A percentile compares a stretch with the other conserved stretches of the same genome.
These are phyloP conservation scores for Apiospora phragmitis DNA, from an alignment of 2,329 filamentous ascomycete species.

Conservation along the genomic window DNA sequence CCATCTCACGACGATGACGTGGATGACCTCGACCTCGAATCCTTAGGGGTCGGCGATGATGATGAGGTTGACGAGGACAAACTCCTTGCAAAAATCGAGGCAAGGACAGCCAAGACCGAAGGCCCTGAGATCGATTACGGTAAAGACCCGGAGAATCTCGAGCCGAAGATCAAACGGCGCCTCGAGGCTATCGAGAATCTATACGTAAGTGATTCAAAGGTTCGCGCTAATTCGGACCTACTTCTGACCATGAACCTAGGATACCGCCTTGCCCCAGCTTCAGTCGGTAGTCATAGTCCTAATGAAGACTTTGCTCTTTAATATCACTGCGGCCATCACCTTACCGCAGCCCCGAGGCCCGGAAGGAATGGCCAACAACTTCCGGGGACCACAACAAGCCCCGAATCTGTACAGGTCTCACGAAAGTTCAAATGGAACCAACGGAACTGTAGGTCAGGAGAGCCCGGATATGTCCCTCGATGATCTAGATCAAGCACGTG, in stretches of 20 bases:
- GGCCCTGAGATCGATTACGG: slow-evolving; percentile 49
- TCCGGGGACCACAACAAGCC: slow-evolving; percentile 41
- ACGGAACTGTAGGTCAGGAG: slow-evolving; percentile 35
- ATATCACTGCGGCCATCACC: slow-evolving; percentile 81
- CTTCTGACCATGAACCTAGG: slow-evolving; percentile 46
- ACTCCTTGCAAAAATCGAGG: slow-evolving; percentile 41
- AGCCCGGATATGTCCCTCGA: slow-evolving; percentile 60
- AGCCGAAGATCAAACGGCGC: slow-evolving; percentile 60
- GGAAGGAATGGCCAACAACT: slow-evolving; percentile 31
- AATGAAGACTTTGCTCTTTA: slow-evolving; percentile 82
- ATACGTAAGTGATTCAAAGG: slow-evolving; percentile 64
- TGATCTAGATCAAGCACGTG: slow-evolving; percentile 78
- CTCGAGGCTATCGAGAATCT: slow-evolving; percentile 79
- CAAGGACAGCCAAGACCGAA: slow-evolving; percentile 41
- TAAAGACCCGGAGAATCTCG: slow-evolving; percentile 47
- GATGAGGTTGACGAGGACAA: slow-evolving; percentile 38
- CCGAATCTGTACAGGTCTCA: slow-evolving; percentile 31
- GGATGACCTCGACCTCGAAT: slow-evolving; percentile 40
- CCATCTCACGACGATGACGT: slow-evolving; percentile 45
- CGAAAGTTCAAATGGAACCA: slow-evolving; percentile 31
- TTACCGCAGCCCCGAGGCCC: slow-evolving; percentile 50
- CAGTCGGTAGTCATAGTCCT: slow-evolving; percentile 93
- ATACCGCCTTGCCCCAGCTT: slow-evolving; percentile 75
- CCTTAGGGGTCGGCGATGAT: slow-evolving; percentile 23
- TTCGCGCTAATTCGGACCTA: not conserved